These are phyloP conservation scores for Puccinia hordei DNA, from an alignment of 1,284 basidiomycete species.

Conservation along the genomic window DNA sequence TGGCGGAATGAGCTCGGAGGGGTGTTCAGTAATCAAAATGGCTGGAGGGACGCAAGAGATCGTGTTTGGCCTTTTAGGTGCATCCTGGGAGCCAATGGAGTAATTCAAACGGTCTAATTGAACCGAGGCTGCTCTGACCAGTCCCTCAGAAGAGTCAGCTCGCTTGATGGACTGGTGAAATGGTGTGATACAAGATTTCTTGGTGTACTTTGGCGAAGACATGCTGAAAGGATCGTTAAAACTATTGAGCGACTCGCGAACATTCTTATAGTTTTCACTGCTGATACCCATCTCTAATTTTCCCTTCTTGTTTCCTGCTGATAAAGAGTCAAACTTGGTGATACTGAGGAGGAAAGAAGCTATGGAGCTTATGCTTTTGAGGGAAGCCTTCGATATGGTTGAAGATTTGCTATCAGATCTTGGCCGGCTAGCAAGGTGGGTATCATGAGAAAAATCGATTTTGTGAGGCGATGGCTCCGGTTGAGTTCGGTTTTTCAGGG, in stretches of 20 bases:
- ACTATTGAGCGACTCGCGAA: constrained; percentile 25
- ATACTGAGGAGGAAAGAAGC: constrained; percentile 35
- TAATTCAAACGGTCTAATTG: constrained; percentile 17
- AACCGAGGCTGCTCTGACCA: constrained; percentile 11
- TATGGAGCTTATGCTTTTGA: constrained; percentile 47
- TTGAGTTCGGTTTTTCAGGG: constrained; percentile 16
- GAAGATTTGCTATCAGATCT: constrained; percentile 48
- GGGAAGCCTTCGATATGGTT: constrained; percentile 37
- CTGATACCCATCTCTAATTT: constrained; percentile 35
- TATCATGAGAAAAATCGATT: neutral
- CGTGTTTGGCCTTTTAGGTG: constrained; percentile 26
- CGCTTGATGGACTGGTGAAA: constrained; percentile 20
- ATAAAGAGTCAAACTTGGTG: constrained; percentile 25
- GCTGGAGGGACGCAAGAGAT: constrained; percentile 38
- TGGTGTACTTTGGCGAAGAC: constrained; percentile 1
- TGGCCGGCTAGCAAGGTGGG: constrained; percentile 5
- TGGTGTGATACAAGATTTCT: neutral
- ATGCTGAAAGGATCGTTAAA: constrained; percentile 26
- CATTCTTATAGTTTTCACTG: constrained; percentile 37
- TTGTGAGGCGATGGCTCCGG: neutral
- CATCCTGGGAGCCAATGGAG: neutral
- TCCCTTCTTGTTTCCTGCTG: constrained; percentile 21
- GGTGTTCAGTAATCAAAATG: constrained; percentile 50
- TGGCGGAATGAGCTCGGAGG: constrained; percentile 50
- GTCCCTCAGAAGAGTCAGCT: neutral